Evolutionary conservation across 441 rosid species (phyloP), one percentile per base, ranked within the genome.

Genomic region (Adansonia madagascariensis): DNA sequence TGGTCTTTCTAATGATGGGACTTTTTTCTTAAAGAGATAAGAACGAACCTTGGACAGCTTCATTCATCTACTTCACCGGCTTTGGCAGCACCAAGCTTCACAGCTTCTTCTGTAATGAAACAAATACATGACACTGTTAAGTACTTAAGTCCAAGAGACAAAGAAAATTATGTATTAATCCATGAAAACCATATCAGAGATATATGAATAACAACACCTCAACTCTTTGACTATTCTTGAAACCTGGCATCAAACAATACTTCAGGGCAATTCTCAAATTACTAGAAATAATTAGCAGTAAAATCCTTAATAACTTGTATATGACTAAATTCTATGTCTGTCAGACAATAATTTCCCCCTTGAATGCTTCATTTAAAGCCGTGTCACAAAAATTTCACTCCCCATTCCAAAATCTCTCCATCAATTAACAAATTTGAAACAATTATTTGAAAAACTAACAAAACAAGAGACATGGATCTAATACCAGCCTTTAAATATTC

Each of bases 1-100:
- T 20, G 5, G 5, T 14, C 55, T 15, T 22, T 15, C 22, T 10
- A 10, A 10, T 31, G 17, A 62, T 31, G 44, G 9, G 14, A 2
- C 2, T 62, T 17, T 31, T 14, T 72, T 27, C 52, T 41, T 22
- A 11, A 43, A 14, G 31, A 31, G 72, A 24, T 65, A 69, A 63
- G 24, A 53, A 39, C 76, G 59, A 9, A 81, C 91, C 88, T 80
- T 79, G 44, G 75, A 80, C 50, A 59, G 55, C 74, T 47, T 78
- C 60, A 82, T 46, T 83, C 83, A 18, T 79, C 84, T 39, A 73
- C 84, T 49, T 82, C 86, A 52, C 79, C 87, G 35, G 76, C 74
- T 76, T 85, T 85, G 47, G 84, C 81, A 72, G 75, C 78, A 9
- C 77, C 86, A 47, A 59, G 76, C 84, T 87, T 87, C 24, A 78